Evolutionary conservation across 1,284 basidiomycete species (phyloP).

Genomic region (Thecaphora thlaspeos): DNA sequence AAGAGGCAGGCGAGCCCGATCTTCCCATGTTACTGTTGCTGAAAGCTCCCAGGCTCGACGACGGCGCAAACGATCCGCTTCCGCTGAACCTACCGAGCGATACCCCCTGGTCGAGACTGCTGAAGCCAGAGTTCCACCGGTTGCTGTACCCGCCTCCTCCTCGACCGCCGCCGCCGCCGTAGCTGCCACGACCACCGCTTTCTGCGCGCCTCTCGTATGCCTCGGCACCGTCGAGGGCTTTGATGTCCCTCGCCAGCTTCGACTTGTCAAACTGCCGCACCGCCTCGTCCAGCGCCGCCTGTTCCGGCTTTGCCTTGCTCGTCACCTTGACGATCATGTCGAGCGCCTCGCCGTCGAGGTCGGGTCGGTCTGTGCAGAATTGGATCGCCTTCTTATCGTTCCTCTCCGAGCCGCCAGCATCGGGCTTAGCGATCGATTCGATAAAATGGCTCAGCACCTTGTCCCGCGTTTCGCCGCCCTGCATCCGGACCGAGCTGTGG

Average conservation of each 20-base stretch:
- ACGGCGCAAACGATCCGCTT: background rate
- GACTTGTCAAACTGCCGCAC: conserved; percentile 12
- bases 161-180: background rate
- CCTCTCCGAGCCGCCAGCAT: conserved; percentile 4
- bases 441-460: conserved; percentile 37
- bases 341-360: conserved; percentile 8
- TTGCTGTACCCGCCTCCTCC: conserved; percentile 13
- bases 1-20: background rate
- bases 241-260: conserved; percentile 10
- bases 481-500: conserved; percentile 35
- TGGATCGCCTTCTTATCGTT: conserved; percentile 15
- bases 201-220: background rate
- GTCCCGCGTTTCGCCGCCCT: conserved; percentile 29
- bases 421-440: conserved; percentile 10
- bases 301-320: conserved; percentile 7
- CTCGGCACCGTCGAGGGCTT: conserved; percentile 12
- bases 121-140: too few relatives aligned
- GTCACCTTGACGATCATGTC: conserved; percentile 18
- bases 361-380: conserved; percentile 21
- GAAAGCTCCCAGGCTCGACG: background rate
- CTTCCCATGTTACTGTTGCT: background rate
- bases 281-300: conserved; percentile 5
- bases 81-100: background rate
- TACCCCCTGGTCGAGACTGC: background rate
- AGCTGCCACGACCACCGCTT: background rate